These are phyloP conservation scores for Trypanosoma avium DNA, from an alignment of 208 protist genomes.

Conservation along the genomic window DNA sequence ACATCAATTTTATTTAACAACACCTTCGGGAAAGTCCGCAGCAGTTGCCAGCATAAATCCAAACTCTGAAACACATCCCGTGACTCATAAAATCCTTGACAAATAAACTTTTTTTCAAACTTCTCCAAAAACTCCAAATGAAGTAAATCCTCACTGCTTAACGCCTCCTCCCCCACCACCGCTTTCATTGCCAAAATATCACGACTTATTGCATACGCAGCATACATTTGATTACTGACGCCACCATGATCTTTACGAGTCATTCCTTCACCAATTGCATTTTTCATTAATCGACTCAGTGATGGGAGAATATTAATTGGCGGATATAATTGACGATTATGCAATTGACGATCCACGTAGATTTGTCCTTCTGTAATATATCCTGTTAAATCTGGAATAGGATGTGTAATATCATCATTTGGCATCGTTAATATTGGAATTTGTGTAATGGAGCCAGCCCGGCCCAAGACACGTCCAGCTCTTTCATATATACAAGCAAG, in stretches of 20 bases:
- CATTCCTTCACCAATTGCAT: slow-evolving; percentile 99
- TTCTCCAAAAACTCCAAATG: slow-evolving; percentile 99
- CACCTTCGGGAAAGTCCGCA: slow-evolving; percentile 98
- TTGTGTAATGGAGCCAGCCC: slow-evolving; percentile 99
- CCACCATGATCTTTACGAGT: slow-evolving; percentile 98
- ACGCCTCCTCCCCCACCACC: slow-evolving; percentile 99
- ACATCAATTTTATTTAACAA: slow-evolving; percentile 98
- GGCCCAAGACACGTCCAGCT: slow-evolving; percentile 98
- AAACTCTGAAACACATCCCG: slow-evolving; percentile 99
- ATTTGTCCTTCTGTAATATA: slow-evolving; percentile 99
- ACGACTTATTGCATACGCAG: slow-evolving; percentile 99
- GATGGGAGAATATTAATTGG: slow-evolving; percentile 99
- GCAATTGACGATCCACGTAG: slow-evolving; percentile 99
- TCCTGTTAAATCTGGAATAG: slow-evolving; percentile 99
- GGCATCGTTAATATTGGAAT: slow-evolving; percentile 99
- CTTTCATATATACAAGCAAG: slow-evolving; percentile 99
- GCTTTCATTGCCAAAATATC: slow-evolving; percentile 99
- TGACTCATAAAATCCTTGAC: slow-evolving; percentile 97
- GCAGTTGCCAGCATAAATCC: slow-evolving; percentile 98
- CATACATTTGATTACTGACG: slow-evolving; percentile 99
- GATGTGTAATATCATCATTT: slow-evolving; percentile 99
- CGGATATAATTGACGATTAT: slow-evolving; percentile 99
- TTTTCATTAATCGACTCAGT: slow-evolving; percentile 99
- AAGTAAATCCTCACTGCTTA: slow-evolving; percentile 98
- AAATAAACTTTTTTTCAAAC: slow-evolving; percentile 99